These are phyloP conservation scores for Cyclotella choctawhatcheeana DNA, from an alignment of 108 stramenopile genomes.

Conservation along the genomic window DNA sequence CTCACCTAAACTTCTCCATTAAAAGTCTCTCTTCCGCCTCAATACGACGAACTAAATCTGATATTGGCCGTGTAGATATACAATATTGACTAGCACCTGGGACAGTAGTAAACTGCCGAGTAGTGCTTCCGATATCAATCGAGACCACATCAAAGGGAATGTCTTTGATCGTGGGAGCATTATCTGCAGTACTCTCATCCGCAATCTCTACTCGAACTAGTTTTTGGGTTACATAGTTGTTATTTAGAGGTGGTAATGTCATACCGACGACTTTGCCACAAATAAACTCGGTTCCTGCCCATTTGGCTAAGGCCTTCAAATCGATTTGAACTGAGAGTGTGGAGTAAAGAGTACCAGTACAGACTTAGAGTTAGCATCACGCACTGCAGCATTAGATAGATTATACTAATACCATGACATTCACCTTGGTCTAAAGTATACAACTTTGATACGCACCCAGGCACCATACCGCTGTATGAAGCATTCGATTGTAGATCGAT, in stretches of 20 bases:
- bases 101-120: conserved; percentile 62
- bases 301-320: conserved; percentile 66
- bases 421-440: conserved; percentile 66
- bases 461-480: conserved; percentile 98
- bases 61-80: conserved; percentile 88
- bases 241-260: not conserved
- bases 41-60: conserved; percentile 66
- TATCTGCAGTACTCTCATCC: conserved; percentile 7
- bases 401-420: too few species aligned
- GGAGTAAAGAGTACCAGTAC: too few species aligned
- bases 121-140: conserved; percentile 85
- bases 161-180: conserved; percentile 4
- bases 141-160: conserved; percentile 76
- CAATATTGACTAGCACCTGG: conserved; percentile 69
- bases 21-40: conserved; percentile 46
- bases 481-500: conserved; percentile 87
- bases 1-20: conserved; percentile 40
- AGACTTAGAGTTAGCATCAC: too few species aligned
- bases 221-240: conserved; percentile 14
- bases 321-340: conserved; percentile 59
- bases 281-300: conserved; percentile 77
- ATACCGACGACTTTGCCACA: conserved; percentile 71
- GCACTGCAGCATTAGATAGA: too few species aligned
- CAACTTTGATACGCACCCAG: conserved; percentile 86
- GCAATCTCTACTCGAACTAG: conserved; percentile 35